These are phyloP conservation scores for Pichia sp. DNA, from an alignment of 1,139 yeast species.

Conservation along the genomic window DNA sequence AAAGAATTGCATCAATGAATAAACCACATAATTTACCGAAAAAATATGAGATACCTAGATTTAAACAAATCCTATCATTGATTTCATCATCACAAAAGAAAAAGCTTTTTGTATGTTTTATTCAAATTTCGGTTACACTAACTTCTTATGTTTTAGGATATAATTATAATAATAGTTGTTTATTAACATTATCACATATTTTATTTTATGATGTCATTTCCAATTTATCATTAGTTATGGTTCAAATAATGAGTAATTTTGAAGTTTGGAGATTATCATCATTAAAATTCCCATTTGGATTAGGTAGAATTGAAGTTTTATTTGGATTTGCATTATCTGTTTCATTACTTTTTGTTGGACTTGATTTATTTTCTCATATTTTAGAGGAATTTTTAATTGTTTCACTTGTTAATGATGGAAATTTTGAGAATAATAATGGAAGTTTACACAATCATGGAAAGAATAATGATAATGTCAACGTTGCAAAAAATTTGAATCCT, in stretches of 20 bases:
- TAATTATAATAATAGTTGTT: conserved; percentile 49
- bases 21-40: conserved; percentile 71
- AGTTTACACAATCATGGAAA: conserved; percentile 26
- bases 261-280: conserved; percentile 89
- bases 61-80: conserved; percentile 53
- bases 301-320: conserved; percentile 80
- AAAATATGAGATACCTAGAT: conserved; percentile 73
- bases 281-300: conserved; percentile 82
- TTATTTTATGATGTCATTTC: conserved; percentile 84
- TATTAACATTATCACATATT: conserved; percentile 80
- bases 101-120: conserved; percentile 58
- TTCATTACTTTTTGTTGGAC: conserved; percentile 82
- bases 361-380: conserved; percentile 80
- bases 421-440: conserved; percentile 30
- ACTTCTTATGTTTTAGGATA: conserved; percentile 59
- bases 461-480: conserved; percentile 27
- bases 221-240: conserved; percentile 61
- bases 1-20: conserved; percentile 50
- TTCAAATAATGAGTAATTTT: conserved; percentile 78
- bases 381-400: conserved; percentile 64
- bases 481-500: conserved; percentile 23
- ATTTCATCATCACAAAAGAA: conserved; percentile 48
- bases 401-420: conserved; percentile 29
- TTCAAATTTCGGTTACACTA: conserved; percentile 53
- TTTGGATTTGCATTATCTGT: conserved; percentile 85